A percentile compares a stretch with the other conserved stretches of the same genome.
These are phyloP conservation scores for Cercospora nicotianae DNA, from an alignment of 2,329 filamentous ascomycete species.

Conservation along the genomic window DNA sequence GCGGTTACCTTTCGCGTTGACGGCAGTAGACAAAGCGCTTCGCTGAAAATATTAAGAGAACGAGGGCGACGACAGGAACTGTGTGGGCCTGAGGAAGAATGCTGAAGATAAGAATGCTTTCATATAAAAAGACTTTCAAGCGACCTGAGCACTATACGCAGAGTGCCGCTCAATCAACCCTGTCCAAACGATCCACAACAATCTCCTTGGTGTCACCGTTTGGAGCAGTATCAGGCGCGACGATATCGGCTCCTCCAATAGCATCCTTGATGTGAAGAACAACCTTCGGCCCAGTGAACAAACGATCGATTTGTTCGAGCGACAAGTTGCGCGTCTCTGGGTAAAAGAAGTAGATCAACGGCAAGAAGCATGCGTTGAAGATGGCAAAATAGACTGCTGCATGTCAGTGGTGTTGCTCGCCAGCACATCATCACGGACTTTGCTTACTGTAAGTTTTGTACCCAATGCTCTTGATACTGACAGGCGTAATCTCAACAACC, in stretches of 20 bases:
- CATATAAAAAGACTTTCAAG: neutral
- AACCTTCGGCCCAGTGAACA: slow-evolving; percentile 44
- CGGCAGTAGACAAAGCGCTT: neutral
- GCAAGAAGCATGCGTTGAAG: slow-evolving; percentile 55
- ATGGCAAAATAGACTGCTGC: slow-evolving; percentile 47
- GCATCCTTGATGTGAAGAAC: slow-evolving; percentile 24
- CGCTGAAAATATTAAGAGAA: neutral
- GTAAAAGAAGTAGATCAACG: slow-evolving; percentile 63
- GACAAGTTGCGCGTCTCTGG: slow-evolving; percentile 41
- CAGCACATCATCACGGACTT: too few relatives aligned
- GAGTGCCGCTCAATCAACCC: neutral
- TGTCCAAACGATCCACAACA: slow-evolving; percentile 13
- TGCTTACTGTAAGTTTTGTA: slow-evolving; percentile 36
- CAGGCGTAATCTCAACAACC: slow-evolving; percentile 42
- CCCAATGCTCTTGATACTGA: slow-evolving; percentile 40
- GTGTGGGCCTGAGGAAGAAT: neutral
- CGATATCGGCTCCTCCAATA: slow-evolving; percentile 7
- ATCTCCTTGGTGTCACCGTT: slow-evolving; percentile 8
- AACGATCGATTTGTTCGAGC: slow-evolving; percentile 55
- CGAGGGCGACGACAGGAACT: neutral
- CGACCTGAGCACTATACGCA: neutral
- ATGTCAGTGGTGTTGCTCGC: neutral
- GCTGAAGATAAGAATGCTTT: neutral
- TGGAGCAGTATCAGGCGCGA: neutral
- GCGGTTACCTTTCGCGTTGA: slow-evolving; percentile 20